Evolutionary conservation across 2,329 filamentous ascomycete genomes (phyloP), one percentile per base, ranked within the genome.

Genomic region (Colletotrichum sublineola): DNA sequence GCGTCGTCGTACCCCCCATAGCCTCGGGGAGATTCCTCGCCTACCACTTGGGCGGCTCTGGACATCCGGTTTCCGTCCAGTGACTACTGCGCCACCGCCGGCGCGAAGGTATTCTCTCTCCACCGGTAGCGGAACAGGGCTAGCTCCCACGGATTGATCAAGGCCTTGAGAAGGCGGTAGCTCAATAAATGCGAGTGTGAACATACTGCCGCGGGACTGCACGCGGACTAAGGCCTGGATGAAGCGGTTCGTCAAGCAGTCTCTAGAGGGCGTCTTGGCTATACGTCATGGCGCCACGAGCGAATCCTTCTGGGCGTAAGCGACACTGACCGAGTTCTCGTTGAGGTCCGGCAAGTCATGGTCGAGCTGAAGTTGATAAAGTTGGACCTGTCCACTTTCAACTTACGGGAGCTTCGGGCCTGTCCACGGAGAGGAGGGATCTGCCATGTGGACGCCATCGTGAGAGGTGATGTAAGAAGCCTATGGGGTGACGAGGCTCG

Each of bases 91-190:
- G 84, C 85, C 2, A 83, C 83, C 0, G 76, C 81, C 0, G 82
- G 80, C 0, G 84, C 84, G 70, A 85, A 86, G 0, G 80, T 81
- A 69, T 86, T 81, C 20, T 60, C 55, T 52, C 86, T 84, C 62
- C 84, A 84, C 15, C 86, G 71, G 2, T 77, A 80, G 9, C 83
- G 81, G 71, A 86, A 85, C 2, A 86, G 63, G 60, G 86, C 86
- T 1, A 83, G 83, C 73, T 86, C 84, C 83, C 83, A 84, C 0
- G 84, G 84, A 73, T 86, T 86, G 74, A 86, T 82, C 11, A 86
- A 79, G 48, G 85, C 85, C 24, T 86, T 79, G 5, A 86, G 81
- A 33, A 79, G 83, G 36, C 85, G 81, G 74, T 86, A 84, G 0
- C 85, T 84, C 31, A 77, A 80, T 18, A 86, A 83, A 63, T 86